phyloP scores from a whole-genome alignment of 2,329 filamentous ascomycete genomes.

The Trichophyton verrucosum region DNA sequence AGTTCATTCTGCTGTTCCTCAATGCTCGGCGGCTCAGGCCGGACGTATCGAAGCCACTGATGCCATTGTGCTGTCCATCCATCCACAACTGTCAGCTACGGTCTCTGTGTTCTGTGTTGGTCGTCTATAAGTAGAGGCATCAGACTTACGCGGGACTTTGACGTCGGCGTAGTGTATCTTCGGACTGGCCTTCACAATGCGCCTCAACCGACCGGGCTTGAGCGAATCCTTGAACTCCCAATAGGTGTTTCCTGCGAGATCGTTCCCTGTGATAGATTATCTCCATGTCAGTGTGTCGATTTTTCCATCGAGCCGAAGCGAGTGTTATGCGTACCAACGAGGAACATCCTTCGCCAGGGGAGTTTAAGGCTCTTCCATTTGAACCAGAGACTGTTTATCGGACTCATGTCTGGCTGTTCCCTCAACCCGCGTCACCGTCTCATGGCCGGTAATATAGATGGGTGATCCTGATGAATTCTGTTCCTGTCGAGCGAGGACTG shows the following conservation, averaged over 20 bases:
- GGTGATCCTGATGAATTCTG: neutral
- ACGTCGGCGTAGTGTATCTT: constrained; percentile 47
- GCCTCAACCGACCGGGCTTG: constrained; percentile 41
- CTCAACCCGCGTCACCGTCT: neutral
- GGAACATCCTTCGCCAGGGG: constrained; percentile 49
- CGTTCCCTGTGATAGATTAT: constrained; percentile 36
- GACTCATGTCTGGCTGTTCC: constrained; percentile 11
- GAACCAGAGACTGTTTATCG: constrained; percentile 42
- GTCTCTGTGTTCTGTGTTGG: neutral
- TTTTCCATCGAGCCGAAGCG: neutral
- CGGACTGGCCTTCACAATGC: constrained; percentile 46
- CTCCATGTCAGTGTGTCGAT: neutral
- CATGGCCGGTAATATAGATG: neutral
- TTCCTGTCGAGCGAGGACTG: neutral
- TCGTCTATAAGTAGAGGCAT: neutral
- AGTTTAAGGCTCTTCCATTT: constrained; percentile 51
- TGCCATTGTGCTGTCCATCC: constrained; percentile 48
- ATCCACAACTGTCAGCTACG: neutral
- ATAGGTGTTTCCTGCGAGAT: constrained; percentile 52
- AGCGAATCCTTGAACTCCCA: constrained; percentile 53
- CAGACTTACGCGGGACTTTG: constrained; percentile 43
- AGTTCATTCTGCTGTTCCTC: constrained; percentile 48
- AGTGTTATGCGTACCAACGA: constrained; percentile 37
- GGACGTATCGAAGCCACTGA: constrained; percentile 54
- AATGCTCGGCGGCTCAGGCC: constrained; percentile 43